Percentiles rank a stretch among this genome's conserved stretches.
Evolutionary conservation across 805 yeast genomes (phyloP).

Genomic region (Kuraishia floccosa): DNA sequence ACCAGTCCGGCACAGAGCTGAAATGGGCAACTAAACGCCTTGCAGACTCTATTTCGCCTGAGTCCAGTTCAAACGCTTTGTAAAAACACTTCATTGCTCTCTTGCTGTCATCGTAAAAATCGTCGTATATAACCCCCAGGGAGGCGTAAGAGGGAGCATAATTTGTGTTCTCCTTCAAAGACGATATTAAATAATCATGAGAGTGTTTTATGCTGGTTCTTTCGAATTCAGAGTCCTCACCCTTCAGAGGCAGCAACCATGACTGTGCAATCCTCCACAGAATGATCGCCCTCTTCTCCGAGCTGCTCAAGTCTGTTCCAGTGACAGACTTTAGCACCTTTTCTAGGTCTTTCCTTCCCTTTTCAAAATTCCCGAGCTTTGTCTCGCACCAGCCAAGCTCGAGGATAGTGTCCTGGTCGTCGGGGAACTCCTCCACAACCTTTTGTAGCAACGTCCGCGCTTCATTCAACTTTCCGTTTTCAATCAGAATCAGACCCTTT

Average conservation of each 20-base stretch:
- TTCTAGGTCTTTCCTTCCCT: conserved; percentile 42
- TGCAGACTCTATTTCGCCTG: conserved; percentile 68
- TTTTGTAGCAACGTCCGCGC: conserved; percentile 43
- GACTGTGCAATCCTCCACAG: conserved; percentile 72
- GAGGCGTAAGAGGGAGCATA: conserved; percentile 76
- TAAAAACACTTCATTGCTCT: conserved; percentile 81
- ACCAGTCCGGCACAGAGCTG: conserved; percentile 68
- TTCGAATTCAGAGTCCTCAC: conserved; percentile 9
- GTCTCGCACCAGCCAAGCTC: conserved; percentile 77
- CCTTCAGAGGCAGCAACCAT: conserved; percentile 25
- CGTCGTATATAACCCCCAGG: conserved; percentile 63
- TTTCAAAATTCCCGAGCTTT: conserved; percentile 31
- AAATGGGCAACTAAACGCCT: conserved; percentile 60
- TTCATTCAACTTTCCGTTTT: conserved; percentile 40
- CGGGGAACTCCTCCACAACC: conserved; percentile 37
- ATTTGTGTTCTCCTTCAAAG: conserved; percentile 52
- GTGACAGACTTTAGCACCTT: conserved; percentile 26
- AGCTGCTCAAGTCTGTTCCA: conserved; percentile 41
- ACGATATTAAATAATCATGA: conserved; percentile 42
- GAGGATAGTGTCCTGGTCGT: conserved; percentile 45
- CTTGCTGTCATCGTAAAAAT: conserved; percentile 40
- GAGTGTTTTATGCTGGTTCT: conserved; percentile 29
- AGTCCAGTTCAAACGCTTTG: conserved; percentile 82
- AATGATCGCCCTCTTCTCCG: conserved; percentile 45
- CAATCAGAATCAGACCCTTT: conserved; percentile 66